Percentiles rank a stretch among this genome's conserved stretches.
Conservation (phyloP, 2,329 filamentous ascomycete species). For the Lasiodiplodia gonubiensis region DNA sequence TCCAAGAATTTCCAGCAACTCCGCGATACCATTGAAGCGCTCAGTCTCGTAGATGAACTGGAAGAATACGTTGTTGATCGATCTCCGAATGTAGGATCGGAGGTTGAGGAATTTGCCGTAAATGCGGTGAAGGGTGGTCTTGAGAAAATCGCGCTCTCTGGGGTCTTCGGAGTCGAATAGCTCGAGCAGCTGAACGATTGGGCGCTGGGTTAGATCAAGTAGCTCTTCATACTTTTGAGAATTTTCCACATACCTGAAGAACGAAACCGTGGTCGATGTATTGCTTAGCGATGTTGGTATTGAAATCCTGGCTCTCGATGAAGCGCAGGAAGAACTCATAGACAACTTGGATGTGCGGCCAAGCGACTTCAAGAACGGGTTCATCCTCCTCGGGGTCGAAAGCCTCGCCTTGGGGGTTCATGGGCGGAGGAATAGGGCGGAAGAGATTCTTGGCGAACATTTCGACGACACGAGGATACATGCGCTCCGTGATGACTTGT, state of each 20-base stretch:
- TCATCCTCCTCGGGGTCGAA: conserved; percentile 99
- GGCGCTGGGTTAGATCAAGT: conserved; percentile 31
- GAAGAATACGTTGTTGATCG: conserved; percentile 99
- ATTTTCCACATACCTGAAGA: conserved; percentile 63
- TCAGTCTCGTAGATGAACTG: conserved; percentile 99
- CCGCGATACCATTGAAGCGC: conserved; percentile 96
- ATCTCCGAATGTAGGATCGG: conserved; percentile 93
- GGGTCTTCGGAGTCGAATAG: conserved; percentile 98
- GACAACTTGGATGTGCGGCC: conserved; percentile 99
- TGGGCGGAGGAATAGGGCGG: conserved; percentile 92
- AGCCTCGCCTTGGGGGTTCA: conserved; percentile 96
- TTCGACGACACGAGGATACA: conserved; percentile 97
- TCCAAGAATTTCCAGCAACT: conserved; percentile 92
- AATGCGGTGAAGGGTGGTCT: conserved; percentile 96
- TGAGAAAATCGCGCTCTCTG: conserved; percentile 93
- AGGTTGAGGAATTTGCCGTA: conserved; percentile 99
- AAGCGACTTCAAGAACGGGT: conserved; percentile 95
- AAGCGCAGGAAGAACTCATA: conserved; percentile 99
- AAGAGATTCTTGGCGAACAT: conserved; percentile 99
- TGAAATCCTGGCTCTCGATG: conserved; percentile 99
- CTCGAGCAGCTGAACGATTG: conserved; percentile 74
- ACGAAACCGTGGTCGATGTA: conserved; percentile 99
- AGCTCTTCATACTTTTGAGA: not conserved
- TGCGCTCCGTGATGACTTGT: conserved; percentile 97
- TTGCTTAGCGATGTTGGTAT: conserved; percentile 98